Evolutionary conservation across 106 monocot genomes (phyloP), one percentile per base, ranked within the genome.

Genomic region (Platanthera zijinensis): DNA sequence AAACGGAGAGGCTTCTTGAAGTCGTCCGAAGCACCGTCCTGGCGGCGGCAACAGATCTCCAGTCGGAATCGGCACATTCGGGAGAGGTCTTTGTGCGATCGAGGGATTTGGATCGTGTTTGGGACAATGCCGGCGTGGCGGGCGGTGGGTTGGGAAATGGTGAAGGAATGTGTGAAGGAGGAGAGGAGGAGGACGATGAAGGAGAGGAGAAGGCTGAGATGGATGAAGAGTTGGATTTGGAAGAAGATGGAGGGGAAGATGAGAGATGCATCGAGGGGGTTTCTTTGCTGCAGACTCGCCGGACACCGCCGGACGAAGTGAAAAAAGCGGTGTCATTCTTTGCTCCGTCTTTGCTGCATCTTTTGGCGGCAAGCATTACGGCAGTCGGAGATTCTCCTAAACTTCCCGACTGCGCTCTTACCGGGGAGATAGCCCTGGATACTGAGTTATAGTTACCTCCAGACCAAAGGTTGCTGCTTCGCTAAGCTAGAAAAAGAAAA

Each of bases 1-100:
- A 85, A 22, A 92, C 92, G 8, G 92, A 84, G 52, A 92, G 85
- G 82, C 89, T 87, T 47, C 92, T 66, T 1, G 87, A 84, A 25
- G 82, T 87, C 57, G 78, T 89, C 59, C 80, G 78, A 64, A 84
- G 77, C 17, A 76, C 67, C 6, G 86, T 52, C 21, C 78, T 77
- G 6, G 77, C 75, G 18, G 85, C 63, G 52, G 86, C 63, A 70
- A 69, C 75, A 14, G 53, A 53, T 4, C 61, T 46, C 47, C 64
- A 1, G 59, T 21, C 54, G n/a, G 54, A 62, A 6, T 13, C 19
- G 7, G 67, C 52, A 8, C 48, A 6, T 15, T 51, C 49, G 9
- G 84, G 53, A 3, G 71, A 19, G 1, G 86, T 73, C 11, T 84
- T 81, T 14, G 74, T 64, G 3, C 85, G 87, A 64, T 84, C 85